Conservation (phyloP, 352 stramenopile species). For the Pythium insidiosum region DNA sequence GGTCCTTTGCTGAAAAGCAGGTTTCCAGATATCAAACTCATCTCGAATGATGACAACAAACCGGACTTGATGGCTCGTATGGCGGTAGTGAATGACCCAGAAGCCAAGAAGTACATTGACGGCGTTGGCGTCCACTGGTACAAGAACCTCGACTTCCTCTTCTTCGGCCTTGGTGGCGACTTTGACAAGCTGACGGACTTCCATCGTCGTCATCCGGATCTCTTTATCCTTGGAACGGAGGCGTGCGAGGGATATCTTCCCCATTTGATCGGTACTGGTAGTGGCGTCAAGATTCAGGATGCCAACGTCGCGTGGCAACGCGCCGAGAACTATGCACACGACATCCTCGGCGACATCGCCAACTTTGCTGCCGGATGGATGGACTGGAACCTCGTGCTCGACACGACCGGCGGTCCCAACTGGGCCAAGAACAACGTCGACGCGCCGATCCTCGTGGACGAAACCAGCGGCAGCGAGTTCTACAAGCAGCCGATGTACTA, state of each 20-base stretch:
- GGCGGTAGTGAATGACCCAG: constrained; percentile 31
- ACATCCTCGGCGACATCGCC: constrained; percentile 83
- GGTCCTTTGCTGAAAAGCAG: constrained; percentile 52
- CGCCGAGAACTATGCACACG: constrained; percentile 69
- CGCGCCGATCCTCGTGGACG: constrained; percentile 60
- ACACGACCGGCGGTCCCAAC: constrained; percentile 61
- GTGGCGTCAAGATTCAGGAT: constrained; percentile 37
- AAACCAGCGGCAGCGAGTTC: constrained; percentile 45
- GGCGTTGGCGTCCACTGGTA: constrained; percentile 88
- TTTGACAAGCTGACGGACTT: constrained; percentile 42
- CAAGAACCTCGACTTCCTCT: constrained; percentile 47
- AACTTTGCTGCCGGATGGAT: constrained; percentile 77
- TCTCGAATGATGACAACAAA: constrained; percentile 83
- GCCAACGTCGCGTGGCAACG: constrained; percentile 45
- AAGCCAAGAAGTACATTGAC: constrained; percentile 62
- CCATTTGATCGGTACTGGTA: constrained; percentile 33
- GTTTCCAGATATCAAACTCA: constrained; percentile 76
- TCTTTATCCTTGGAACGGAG: constrained; percentile 84
- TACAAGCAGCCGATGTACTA: constrained; percentile 85
- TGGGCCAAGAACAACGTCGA: constrained; percentile 66
- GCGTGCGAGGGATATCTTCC: constrained; percentile 64
- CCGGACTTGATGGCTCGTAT: constrained; percentile 37
- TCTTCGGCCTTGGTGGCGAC: constrained; percentile 28
- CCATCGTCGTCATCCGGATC: constrained; percentile 43
- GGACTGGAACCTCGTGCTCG: constrained; percentile 87